Evolutionary conservation across 768 basidiomycete species (phyloP), one percentile per base, ranked within the genome.

Genomic region (Crepidotus variabilis): DNA sequence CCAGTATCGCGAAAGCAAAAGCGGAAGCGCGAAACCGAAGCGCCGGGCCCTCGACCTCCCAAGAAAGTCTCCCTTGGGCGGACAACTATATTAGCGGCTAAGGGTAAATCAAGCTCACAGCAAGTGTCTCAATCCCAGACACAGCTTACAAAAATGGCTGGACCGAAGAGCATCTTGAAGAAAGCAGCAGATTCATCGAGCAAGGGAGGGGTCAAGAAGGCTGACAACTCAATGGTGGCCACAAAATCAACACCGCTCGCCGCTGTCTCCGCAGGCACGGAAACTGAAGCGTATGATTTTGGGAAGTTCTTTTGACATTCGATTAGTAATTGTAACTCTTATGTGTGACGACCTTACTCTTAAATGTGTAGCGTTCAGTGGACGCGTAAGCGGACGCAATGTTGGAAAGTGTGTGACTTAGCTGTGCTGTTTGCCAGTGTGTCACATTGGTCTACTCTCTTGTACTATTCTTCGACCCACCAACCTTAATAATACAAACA

Each of bases 31-130:
- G 66, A 63, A 1, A 50, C 66, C 33, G 71, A 72, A 36, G 54
- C 62, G 20, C 24, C 67, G 24, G 51, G 65, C 0, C 61, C 64
- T 16, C 60, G 63, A 28, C 73, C 67, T 6, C 71, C 78, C 1
- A 84, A 83, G 67, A 85, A 81, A 61, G 85, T 86, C 24, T 72
- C 80, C 1, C 84, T 86, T 61, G 74, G 72, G 33, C 57, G 39
- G 11, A 20, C 18, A 11, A 16, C 72, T 1, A 63, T 66, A 21
- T 61, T 69, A 14, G 62, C 65, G 18, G 20, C 24, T 13, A 58
- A 59, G 47, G 54, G 20, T 43, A 47, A 43, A 20, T 3, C 14
- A 5, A 43, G 14, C 16, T 11, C 32, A 18, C 16, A 34, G 45
- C 21, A 49, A 23, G 49, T 43, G 3, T 34, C 47, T 11, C 33